A percentile compares a stretch with the other conserved stretches of the same genome.
Conservation (phyloP, 2,329 filamentous ascomycete species). For the Aspergillaceae sp. region DNA sequence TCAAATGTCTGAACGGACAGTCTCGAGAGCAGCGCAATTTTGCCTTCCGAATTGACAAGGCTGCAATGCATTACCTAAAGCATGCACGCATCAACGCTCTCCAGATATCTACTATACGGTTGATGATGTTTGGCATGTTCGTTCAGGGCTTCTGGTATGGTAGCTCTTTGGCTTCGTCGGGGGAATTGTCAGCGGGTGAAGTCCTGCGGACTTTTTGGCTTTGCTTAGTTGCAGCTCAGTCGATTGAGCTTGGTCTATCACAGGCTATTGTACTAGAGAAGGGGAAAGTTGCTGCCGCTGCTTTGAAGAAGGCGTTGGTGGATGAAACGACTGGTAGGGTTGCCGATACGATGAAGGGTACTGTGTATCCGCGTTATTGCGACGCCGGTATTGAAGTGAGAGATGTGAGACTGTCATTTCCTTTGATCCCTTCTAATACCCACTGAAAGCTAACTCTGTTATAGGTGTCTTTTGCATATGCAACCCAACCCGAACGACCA, state of each 20-base stretch:
- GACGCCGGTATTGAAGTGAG: slow-evolving; percentile 61
- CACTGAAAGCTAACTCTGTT: background rate
- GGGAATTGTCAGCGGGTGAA: slow-evolving; percentile 52
- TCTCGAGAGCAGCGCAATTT: slow-evolving; percentile 62
- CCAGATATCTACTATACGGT: slow-evolving; percentile 64
- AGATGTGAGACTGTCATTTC: slow-evolving; percentile 42
- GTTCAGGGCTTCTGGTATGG: slow-evolving; percentile 89
- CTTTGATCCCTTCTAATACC: background rate
- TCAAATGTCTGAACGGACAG: slow-evolving; percentile 78
- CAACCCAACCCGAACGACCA: slow-evolving; percentile 53
- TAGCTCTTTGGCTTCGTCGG: slow-evolving; percentile 55
- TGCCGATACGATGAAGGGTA: slow-evolving; percentile 21
- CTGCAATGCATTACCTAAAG: slow-evolving; percentile 55
- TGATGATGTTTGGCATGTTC: slow-evolving; percentile 71
- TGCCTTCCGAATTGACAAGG: slow-evolving; percentile 45
- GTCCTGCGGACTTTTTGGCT: slow-evolving; percentile 82
- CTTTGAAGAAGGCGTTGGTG: slow-evolving; percentile 45
- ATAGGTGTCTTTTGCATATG: slow-evolving; percentile 64
- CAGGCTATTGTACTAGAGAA: slow-evolving; percentile 71
- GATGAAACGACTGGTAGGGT: slow-evolving; percentile 13
- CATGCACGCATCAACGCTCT: slow-evolving; percentile 61
- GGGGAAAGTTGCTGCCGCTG: slow-evolving; percentile 63
- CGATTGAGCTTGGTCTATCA: slow-evolving; percentile 64
- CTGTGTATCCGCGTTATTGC: slow-evolving; percentile 37
- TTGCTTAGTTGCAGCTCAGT: slow-evolving; percentile 65